These are phyloP conservation scores for Lentinula raphanica DNA, from an alignment of 768 basidiomycete genomes.

Conservation along the genomic window DNA sequence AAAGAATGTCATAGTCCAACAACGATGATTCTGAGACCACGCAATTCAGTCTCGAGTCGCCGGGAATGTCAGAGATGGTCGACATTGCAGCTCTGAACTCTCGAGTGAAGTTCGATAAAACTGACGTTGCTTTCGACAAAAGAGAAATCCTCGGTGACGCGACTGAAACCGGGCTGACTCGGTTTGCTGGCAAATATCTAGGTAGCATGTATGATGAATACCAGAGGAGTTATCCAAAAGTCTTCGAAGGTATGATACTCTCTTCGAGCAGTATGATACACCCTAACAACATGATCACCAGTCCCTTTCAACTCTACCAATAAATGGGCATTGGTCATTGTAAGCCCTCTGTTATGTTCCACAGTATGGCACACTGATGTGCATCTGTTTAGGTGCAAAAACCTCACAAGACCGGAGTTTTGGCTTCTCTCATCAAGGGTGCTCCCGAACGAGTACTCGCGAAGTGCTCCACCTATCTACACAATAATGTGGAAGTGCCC, in stretches of 20 bases:
- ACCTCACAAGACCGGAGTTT: slow-evolving; percentile 39
- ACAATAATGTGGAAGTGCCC: slow-evolving; percentile 40
- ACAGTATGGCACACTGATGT: neutral
- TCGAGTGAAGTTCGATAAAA: slow-evolving; percentile 63
- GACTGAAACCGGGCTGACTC: slow-evolving; percentile 69
- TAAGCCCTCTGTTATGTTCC: slow-evolving; percentile 25
- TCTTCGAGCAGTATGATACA: neutral
- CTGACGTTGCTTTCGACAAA: slow-evolving; percentile 56
- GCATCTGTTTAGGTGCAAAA: slow-evolving; percentile 43
- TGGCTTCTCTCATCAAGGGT: slow-evolving; percentile 61
- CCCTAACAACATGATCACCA: neutral
- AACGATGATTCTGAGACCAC: slow-evolving; percentile 55
- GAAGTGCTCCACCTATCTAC: slow-evolving; percentile 57
- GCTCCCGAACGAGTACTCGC: slow-evolving; percentile 65
- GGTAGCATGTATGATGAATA: slow-evolving; percentile 48
- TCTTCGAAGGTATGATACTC: slow-evolving; percentile 45
- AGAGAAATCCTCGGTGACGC: slow-evolving; percentile 64
- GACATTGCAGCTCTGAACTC: slow-evolving; percentile 65
- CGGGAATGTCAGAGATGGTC: slow-evolving; percentile 63
- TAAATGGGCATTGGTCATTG: slow-evolving; percentile 70
- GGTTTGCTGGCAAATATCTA: slow-evolving; percentile 57
- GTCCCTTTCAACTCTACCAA: slow-evolving; percentile 72
- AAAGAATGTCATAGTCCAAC: slow-evolving; percentile 40
- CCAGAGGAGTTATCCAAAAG: slow-evolving; percentile 45
- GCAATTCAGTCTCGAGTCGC: slow-evolving; percentile 42